A percentile compares a stretch with the other conserved stretches of the same genome.
phyloP scores from a whole-genome alignment of 257 asterid species.

The Nicotiana benthamiana region DNA sequence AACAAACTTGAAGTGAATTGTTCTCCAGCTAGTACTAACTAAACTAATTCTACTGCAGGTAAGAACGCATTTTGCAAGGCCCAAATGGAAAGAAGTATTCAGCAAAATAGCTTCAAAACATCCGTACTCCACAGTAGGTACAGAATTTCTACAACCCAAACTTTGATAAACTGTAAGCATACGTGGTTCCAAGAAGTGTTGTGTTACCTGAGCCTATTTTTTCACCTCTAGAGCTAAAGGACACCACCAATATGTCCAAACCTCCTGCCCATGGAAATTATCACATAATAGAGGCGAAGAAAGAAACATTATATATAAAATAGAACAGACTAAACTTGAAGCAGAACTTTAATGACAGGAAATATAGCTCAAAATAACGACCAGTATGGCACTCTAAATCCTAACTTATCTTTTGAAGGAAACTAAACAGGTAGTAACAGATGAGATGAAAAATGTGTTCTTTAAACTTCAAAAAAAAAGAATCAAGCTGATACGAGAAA shows the following conservation, averaged over 20 bases:
- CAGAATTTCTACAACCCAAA: slow-evolving; percentile 7
- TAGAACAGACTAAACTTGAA: not conserved
- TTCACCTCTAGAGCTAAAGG: not conserved
- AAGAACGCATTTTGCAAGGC: slow-evolving; percentile 39
- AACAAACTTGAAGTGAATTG: not conserved
- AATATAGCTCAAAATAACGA: not conserved
- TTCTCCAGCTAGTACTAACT: not conserved
- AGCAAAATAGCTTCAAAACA: slow-evolving; percentile 66
- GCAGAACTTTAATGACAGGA: not conserved
- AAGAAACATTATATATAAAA: not conserved
- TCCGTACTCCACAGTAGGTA: slow-evolving; percentile 84
- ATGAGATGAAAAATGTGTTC: not conserved
- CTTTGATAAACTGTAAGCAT: not conserved
- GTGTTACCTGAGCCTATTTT: not conserved
- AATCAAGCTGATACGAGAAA: not conserved
- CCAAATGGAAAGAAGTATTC: slow-evolving; percentile 76
- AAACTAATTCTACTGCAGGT: slow-evolving; percentile 42
- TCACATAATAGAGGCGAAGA: not conserved
- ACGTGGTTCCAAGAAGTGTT: not conserved
- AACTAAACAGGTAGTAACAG: not conserved
- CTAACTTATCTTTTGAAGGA: not conserved
- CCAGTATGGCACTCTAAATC: not conserved
- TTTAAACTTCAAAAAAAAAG: not conserved
- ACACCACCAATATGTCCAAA: not conserved
- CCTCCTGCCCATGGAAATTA: not conserved